Percentiles rank a stretch among this genome's conserved stretches.
Conservation (phyloP, 1,284 basidiomycete genomes). For the Salmacisia buchloeana region DNA sequence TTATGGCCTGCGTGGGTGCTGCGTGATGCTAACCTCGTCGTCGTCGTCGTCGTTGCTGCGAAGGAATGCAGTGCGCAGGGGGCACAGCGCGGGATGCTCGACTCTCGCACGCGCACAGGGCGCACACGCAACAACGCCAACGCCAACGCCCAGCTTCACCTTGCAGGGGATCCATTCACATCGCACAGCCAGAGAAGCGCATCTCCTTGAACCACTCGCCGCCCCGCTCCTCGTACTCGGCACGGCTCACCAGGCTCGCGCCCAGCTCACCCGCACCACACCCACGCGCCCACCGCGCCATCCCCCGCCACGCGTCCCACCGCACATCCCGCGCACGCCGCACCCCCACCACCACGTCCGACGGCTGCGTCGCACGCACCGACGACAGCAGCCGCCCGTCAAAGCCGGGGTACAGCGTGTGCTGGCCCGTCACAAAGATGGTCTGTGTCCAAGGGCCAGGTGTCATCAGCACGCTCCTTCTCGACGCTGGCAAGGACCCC, state of each 20-base stretch:
- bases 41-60: too few relatives aligned
- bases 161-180: too few relatives aligned
- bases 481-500: constrained; percentile 52
- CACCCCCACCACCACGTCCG: constrained; percentile 27
- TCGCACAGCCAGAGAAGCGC: background rate
- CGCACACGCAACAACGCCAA: too few relatives aligned
- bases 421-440: constrained; percentile 82
- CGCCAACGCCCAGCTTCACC: too few relatives aligned
- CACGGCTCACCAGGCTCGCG: constrained; percentile 62
- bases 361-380: constrained; percentile 31
- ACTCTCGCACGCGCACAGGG: too few relatives aligned
- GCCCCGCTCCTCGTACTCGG: constrained; percentile 87
- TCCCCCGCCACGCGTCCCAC: constrained; percentile 84
- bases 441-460: constrained; percentile 57
- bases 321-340: constrained; percentile 62
- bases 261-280: constrained; percentile 27
- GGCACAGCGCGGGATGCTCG: too few relatives aligned
- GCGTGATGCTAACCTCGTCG: too few relatives aligned
- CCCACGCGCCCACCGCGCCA: constrained; percentile 70
- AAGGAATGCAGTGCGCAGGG: too few relatives aligned
- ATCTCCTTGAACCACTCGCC: constrained; percentile 62
- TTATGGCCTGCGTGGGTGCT: too few relatives aligned
- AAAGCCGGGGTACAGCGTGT: constrained; percentile 71
- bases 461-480: background rate
- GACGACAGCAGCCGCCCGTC: constrained; percentile 64